Evolutionary conservation across 208 protist genomes (phyloP).

Genomic region (Crithidia brevicula): DNA sequence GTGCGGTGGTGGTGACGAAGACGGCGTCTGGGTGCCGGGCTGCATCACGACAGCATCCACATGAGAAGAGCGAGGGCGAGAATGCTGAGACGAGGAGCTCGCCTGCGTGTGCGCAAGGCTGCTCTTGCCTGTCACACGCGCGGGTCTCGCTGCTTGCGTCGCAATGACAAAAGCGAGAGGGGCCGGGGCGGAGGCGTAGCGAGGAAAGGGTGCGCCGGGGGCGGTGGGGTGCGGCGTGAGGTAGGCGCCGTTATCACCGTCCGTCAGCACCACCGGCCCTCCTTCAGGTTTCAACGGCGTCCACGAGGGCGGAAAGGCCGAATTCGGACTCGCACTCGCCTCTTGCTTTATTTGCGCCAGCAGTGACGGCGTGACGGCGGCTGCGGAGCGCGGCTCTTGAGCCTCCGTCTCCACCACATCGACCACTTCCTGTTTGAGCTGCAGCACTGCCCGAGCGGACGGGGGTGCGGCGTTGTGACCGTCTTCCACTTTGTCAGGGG

Average conservation of each 20-base stretch:
- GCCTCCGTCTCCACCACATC: too few relatives aligned
- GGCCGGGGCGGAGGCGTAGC: conserved; percentile 21
- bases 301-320: conserved; percentile 23
- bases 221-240: conserved; percentile 22
- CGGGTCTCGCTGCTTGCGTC: background rate
- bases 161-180: background rate
- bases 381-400: too few relatives aligned
- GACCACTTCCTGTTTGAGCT: too few relatives aligned
- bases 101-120: background rate
- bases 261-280: background rate
- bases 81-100: background rate
- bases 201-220: conserved; percentile 22
- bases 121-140: background rate
- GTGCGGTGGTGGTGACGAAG: too few relatives aligned
- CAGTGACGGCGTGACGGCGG: background rate
- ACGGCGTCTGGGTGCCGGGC: too few relatives aligned
- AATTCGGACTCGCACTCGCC: conserved; percentile 3
- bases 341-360: conserved; percentile 1
- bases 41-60: too few relatives aligned
- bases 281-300: conserved; percentile 3
- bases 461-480: too few relatives aligned
- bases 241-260: conserved; percentile 25
- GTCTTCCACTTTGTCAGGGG: background rate
- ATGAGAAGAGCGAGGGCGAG: background rate
- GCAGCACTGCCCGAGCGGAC: too few relatives aligned